Evolutionary conservation across 495 filamentous ascomycete genomes (phyloP).

Genomic region (Talaromyces adpressus): DNA sequence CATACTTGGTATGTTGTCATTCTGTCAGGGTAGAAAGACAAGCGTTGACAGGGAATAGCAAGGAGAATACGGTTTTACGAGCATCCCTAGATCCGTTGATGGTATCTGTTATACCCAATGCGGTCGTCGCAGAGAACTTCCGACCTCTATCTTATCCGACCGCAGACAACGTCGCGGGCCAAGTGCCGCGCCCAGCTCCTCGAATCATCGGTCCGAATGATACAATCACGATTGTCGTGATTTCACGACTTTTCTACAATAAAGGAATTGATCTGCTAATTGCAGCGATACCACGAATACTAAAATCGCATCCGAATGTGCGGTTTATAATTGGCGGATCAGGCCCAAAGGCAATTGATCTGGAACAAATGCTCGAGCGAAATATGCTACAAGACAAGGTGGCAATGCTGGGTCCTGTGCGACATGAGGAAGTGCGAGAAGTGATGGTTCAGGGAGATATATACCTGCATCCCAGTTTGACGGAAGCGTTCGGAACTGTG

Average conservation of each 20-base stretch:
- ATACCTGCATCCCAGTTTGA: constrained; percentile 89
- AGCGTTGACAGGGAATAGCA: constrained; percentile 43
- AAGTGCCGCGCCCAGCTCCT: constrained; percentile 21
- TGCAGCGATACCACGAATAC: constrained; percentile 86
- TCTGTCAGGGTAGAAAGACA: not conserved
- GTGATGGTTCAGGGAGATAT: constrained; percentile 99
- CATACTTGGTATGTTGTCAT: constrained; percentile 73
- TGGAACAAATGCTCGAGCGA: constrained; percentile 95
- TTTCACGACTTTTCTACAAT: constrained; percentile 97
- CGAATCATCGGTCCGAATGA: constrained; percentile 66
- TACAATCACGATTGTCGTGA: constrained; percentile 91
- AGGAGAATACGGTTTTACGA: constrained; percentile 95
- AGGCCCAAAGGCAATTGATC: constrained; percentile 91
- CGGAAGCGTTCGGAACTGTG: constrained; percentile 95
- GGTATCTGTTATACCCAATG: constrained; percentile 97
- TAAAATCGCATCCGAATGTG: constrained; percentile 81
- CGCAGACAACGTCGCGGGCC: constrained; percentile 11
- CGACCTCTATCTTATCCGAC: constrained; percentile 51
- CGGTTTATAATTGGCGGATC: constrained; percentile 96
- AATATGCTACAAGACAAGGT: constrained; percentile 94
- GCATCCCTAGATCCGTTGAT: constrained; percentile 92
- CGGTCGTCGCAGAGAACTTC: constrained; percentile 94
- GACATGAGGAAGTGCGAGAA: constrained; percentile 93
- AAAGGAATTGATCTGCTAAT: constrained; percentile 95
- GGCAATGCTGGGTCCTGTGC: constrained; percentile 81